Percentiles rank a stretch among this genome's conserved stretches.
Evolutionary conservation across 2,329 filamentous ascomycete genomes (phyloP).

Genomic region (Aspergillus eucalypticola): DNA sequence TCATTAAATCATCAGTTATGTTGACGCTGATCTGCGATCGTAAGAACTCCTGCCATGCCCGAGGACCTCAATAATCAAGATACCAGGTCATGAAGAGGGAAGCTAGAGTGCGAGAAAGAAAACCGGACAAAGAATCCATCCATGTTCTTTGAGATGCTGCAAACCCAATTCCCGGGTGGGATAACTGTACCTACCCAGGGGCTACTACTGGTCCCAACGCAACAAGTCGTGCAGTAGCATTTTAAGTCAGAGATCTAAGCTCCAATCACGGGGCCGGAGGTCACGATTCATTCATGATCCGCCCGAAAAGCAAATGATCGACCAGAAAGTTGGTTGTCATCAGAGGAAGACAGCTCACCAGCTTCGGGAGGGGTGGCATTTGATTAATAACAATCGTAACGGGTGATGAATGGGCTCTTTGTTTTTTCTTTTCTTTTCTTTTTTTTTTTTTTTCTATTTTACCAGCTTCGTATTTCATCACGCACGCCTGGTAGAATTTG

Average conservation of each 20-base stretch:
- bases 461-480: neutral
- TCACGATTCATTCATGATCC: constrained; percentile 22
- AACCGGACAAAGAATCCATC: neutral
- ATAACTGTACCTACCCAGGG: constrained; percentile 1
- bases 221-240: constrained; percentile 24
- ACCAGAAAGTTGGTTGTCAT: constrained; percentile 18
- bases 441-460: neutral
- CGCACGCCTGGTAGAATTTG: neutral
- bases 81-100: neutral
- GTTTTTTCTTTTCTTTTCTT: too few species aligned
- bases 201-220: constrained; percentile 6
- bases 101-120: too few species aligned
- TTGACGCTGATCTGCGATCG: neutral
- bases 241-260: constrained; percentile 9
- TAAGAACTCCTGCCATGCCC: neutral
- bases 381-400: constrained; percentile 8
- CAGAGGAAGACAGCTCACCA: constrained; percentile 23
- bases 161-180: neutral
- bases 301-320: constrained; percentile 24
- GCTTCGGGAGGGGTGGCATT: constrained; percentile 10
- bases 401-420: neutral
- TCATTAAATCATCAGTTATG: neutral
- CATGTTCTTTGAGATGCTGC: neutral
- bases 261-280: constrained; percentile 19
- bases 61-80: neutral